Conservation (phyloP, 306 rosid genomes). For the Vicia sativa region DNA sequence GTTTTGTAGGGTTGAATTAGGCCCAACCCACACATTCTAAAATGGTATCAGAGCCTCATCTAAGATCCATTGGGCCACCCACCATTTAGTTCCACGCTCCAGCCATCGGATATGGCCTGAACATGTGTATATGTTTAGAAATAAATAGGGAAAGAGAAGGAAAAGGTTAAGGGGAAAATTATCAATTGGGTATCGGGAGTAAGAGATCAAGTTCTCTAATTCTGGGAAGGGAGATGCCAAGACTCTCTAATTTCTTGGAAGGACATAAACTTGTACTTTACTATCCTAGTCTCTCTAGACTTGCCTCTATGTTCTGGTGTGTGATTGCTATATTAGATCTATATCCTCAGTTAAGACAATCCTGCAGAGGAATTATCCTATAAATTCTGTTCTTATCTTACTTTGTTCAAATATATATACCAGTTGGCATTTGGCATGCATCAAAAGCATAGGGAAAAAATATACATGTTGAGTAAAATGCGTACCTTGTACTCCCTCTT, state of each 20-base stretch:
- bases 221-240: not conserved
- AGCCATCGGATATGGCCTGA: too few species aligned
- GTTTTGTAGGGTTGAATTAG: too few species aligned
- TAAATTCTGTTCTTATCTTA: too few species aligned
- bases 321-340: too few species aligned
- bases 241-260: not conserved
- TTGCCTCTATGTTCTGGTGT: too few species aligned
- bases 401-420: not conserved
- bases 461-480: not conserved
- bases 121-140: not conserved
- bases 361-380: too few species aligned
- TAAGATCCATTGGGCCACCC: too few species aligned
- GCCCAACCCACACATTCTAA: too few species aligned
- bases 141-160: not conserved
- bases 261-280: not conserved
- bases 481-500: constrained; percentile 90
- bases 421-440: constrained; percentile 22
- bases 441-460: constrained; percentile 7
- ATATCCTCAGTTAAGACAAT: too few species aligned
- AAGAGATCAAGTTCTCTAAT: not conserved
- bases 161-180: not conserved
- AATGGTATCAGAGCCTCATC: too few species aligned
- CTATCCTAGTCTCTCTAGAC: not conserved
- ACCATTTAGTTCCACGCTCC: too few species aligned
- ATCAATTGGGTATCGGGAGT: not conserved